These are phyloP conservation scores for Rhododendron henanense DNA, from an alignment of 148 eudicot genomes.

Conservation along the genomic window DNA sequence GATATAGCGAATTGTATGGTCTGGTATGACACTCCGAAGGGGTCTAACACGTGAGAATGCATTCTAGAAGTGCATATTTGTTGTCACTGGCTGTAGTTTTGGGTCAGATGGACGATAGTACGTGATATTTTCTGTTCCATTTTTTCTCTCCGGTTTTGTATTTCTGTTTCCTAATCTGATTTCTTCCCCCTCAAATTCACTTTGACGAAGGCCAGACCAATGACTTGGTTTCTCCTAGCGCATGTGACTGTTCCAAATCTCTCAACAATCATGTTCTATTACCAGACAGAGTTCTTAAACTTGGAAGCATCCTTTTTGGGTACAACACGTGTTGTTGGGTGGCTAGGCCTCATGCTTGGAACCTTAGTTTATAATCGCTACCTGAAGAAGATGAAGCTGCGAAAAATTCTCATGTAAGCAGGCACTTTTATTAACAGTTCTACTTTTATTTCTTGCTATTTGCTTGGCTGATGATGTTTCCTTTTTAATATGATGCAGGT, in stretches of 20 bases:
- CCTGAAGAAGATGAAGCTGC: conserved; percentile 68
- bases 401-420: conserved; percentile 75
- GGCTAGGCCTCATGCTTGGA: conserved; percentile 96
- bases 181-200: not conserved
- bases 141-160: not conserved
- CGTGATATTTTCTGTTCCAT: not conserved
- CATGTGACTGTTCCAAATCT: conserved; percentile 78
- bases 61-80: not conserved
- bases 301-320: conserved; percentile 91
- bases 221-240: conserved; percentile 97
- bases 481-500: conserved; percentile 43
- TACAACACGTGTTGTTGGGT: conserved; percentile 80
- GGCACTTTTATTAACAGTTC: not conserved
- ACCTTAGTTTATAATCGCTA: conserved; percentile 72
- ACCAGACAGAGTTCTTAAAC: conserved; percentile 76
- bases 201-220: conserved; percentile 72
- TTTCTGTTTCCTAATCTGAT: conserved; percentile 22
- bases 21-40: not conserved
- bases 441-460: not conserved
- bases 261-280: conserved; percentile 89
- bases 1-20: not conserved
- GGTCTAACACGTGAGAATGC: not conserved
- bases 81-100: not conserved
- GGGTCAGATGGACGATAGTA: not conserved
- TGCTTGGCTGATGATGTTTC: not conserved